Evolutionary conservation across 2,329 filamentous ascomycete genomes (phyloP), one percentile per base, ranked within the genome.

Genomic region (Pezicula rhizophila): DNA sequence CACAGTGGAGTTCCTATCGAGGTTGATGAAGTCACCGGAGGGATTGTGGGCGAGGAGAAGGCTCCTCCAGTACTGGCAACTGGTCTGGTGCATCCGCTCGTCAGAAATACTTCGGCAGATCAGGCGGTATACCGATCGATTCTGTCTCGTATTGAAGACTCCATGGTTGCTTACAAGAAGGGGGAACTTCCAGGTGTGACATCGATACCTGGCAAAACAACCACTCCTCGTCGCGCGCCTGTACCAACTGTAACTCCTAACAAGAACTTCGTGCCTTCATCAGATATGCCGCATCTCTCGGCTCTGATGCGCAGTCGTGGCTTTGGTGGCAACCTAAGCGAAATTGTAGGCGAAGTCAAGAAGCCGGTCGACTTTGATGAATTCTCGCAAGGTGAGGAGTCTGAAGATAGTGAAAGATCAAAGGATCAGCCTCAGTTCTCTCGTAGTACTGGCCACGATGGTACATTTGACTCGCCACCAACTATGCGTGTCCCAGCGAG

Each of bases 1-100:
- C 86, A 87, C 51, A 95, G 89, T 59, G 93, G 93, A 46, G 84
- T 91, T 57, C 82, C 86, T 11, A 81, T 96, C 50, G 87, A 95
- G 59, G 73, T 80, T 54, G 78, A 85, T 55, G 82, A 85, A 47
- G 67, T 67, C 25, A 31, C 28, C 3, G 74, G 74, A 40, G 67
- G 68, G 46, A 64, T 75, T 50, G 66, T 75, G 47, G 72, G 68
- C 28, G 69, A 72, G 47, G 71, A 72, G 47, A 74, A 65, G 54
- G 52, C 40, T 15, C 54, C 40, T 18, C 54, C 59, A 18, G 47
- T 51, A 28, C 40, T 50, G 31, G 52, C 63, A 31, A 61, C 54
- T 46, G 79, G 78, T 26, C 73, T 79, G 52, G 82, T 84, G 17
- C 82, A 86, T 64, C 79, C 81, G 31, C 68, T 85, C 47, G 78